These are phyloP conservation scores for Pinus tabuliformis DNA, from an alignment of 75 land plant species.

Conservation along the genomic window DNA sequence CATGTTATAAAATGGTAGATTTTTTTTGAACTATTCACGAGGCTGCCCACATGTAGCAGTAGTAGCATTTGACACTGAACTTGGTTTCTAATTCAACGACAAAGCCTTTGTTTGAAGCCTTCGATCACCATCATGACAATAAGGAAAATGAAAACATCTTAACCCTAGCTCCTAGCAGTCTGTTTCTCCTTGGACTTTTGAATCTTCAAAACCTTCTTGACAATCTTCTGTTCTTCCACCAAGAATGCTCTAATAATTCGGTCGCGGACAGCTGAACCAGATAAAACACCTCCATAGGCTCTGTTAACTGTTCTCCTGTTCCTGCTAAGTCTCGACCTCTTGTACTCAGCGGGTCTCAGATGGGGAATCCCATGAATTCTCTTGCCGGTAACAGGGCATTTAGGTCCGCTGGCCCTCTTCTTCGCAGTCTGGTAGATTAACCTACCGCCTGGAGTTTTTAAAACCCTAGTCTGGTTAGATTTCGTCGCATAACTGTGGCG, in stretches of 20 bases:
- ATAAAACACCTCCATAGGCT: conserved; percentile 83
- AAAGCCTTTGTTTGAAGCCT: too few species aligned
- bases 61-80: too few species aligned
- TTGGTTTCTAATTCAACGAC: too few species aligned
- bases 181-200: conserved; percentile 66
- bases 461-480: conserved; percentile 66
- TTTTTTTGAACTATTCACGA: too few species aligned
- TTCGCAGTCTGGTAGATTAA: conserved; percentile 68
- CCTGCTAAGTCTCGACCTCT: conserved; percentile 59
- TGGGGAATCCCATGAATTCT: conserved; percentile 91
- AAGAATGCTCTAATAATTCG: conserved; percentile 66
- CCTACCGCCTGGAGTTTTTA: conserved; percentile 80
- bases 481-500: conserved; percentile 80
- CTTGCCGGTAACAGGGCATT: conserved; percentile 82
- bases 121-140: too few species aligned
- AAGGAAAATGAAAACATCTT: neutral
- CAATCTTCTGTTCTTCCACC: conserved; percentile 75
- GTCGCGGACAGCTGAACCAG: conserved; percentile 60
- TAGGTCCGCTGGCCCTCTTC: conserved; percentile 83
- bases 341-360: conserved; percentile 80
- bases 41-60: too few species aligned
- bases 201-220: conserved; percentile 69
- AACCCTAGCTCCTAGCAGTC: conserved; percentile 25
- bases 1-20: too few species aligned
- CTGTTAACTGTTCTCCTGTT: conserved; percentile 81